Evolutionary conservation across 2,329 filamentous ascomycete species (phyloP), one percentile per base, ranked within the genome.

Genomic region (Elsinoe necatrix): DNA sequence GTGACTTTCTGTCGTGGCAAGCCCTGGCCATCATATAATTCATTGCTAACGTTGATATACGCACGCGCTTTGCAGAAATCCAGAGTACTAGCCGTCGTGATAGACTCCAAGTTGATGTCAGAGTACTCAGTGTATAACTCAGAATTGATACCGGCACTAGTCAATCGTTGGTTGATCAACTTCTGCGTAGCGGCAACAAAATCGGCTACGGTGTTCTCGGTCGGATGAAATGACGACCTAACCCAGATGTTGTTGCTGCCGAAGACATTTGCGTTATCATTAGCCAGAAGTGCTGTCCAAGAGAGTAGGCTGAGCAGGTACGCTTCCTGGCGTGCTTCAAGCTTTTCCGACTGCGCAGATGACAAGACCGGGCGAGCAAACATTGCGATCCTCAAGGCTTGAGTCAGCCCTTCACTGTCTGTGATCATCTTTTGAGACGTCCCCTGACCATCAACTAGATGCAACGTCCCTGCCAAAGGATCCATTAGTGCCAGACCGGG

Each of bases 401-500:
- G 75, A 1, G 89, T 89, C 29, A 84, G 81, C 0, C 87, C 87
- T 61, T 81, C 48, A 39, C 39, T 52, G 34, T 52, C 48, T 9
- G 16, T 25, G n/a, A 8, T 14, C 8, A 31, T 8, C 16, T n/a
- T n/a, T 12, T 21, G 2, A n/a, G 12, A n/a, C 31, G 18, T 25
- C 8, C 20, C 21, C 23, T 39, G 31, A 14, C 48, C 18, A 16
- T 52, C 31, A 4, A 86, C 75, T 2, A 95, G 71, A 61, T 86
- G 83, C 4, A 87, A 80, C 0, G 82, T 81, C 2, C 89, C 89
- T 0, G 81, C 83, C 5, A 95, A 74, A 21, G 78, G 78, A 65
- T 84, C 91, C 1, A 85, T 88, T 3, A 95, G 80, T 0, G 88
- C 82, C 2, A 95, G 71, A 0, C 88, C 84, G 4, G 80, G 75